These are phyloP conservation scores for Ceratocystis harringtonii DNA, from an alignment of 2,329 filamentous ascomycete species.

Conservation along the genomic window DNA sequence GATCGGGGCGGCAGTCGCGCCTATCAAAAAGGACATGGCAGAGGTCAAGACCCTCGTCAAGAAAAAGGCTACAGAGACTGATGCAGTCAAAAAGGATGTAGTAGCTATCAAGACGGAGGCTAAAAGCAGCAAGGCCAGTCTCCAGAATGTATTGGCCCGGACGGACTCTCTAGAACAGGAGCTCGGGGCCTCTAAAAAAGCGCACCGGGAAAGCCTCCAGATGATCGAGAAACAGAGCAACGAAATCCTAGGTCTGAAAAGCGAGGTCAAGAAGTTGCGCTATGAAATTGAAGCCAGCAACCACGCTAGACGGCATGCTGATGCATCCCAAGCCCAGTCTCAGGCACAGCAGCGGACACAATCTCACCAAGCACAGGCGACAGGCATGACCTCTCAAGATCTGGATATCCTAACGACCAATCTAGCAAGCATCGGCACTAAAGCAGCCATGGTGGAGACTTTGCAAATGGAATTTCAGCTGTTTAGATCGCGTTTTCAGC, in stretches of 20 bases:
- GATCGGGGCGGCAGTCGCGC: not conserved
- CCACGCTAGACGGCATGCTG: conserved; percentile 22
- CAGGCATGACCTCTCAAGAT: conserved; percentile 21
- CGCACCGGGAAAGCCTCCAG: conserved; percentile 20
- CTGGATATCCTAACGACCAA: conserved; percentile 29
- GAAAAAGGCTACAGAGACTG: not conserved
- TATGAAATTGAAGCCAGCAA: conserved; percentile 22
- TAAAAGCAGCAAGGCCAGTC: not conserved
- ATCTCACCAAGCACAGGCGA: conserved; percentile 11
- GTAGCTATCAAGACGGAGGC: not conserved
- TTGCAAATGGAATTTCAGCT: conserved; percentile 31
- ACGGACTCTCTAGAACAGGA: conserved; percentile 18
- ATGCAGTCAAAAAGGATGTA: not conserved
- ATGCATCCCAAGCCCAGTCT: conserved; percentile 22
- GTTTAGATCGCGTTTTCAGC: conserved; percentile 26
- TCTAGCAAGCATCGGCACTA: conserved; percentile 27
- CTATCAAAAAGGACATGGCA: not conserved
- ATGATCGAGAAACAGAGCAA: conserved; percentile 20
- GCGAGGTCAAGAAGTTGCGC: conserved; percentile 18
- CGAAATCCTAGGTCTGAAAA: conserved; percentile 19
- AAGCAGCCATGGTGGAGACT: conserved; percentile 27
- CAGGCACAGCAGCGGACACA: conserved; percentile 16
- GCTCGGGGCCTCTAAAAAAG: conserved; percentile 20
- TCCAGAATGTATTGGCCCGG: not conserved
- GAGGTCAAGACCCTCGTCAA: not conserved